Base-by-base conservation (phyloP, 768 basidiomycete genomes). In the Boletus reticulatus region DNA sequence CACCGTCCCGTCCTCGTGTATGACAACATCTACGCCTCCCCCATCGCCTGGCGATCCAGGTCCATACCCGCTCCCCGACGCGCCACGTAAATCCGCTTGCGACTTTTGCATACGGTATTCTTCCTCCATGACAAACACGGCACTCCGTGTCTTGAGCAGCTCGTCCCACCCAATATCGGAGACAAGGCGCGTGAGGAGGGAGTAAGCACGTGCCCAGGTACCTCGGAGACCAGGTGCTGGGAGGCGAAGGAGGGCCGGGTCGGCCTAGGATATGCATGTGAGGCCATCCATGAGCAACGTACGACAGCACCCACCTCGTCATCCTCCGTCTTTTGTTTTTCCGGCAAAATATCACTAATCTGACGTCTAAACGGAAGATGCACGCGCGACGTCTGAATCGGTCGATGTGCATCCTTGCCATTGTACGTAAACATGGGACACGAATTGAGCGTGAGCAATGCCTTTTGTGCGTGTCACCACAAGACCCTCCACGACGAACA, bases 361-460 rank as follows among this genome's bases (percentile, higher is more conserved):
- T 88, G 83, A 52, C 87, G 82, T 59, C 88, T 89, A 68, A 90
- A 84, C 1, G 97, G 97, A 1, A 97, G 78, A 70, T 95, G 92
- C 7, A 94, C 81, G 56, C 87, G 84, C 2, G 87, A 77, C 17
- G 94, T 85, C 2, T 88, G 78, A 11, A 98, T 84, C 69, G 82
- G 84, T 4, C 94, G 84, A 68, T 99, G 97, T 4, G 87, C 79
- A 70, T 99, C 97, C 20, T 95, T 86, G 43, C 97, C 96, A 66
- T 97, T 97, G 75, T 91, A 98, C 9, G 97, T 98, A 75, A 99
- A 99, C 97, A 99, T 98, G 3, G 96, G 95, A 75, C 97, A 98
- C n/a, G 95, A 98, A 68, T 98, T 98, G 47, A 98, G 83, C 1
- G 96, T 97, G 41, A 98, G 78, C 14, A 98, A 77, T 0, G 94